Percentiles rank a stretch among this genome's conserved stretches.
Conservation (phyloP, 352 stramenopile species). For the Globisporangium solare region DNA sequence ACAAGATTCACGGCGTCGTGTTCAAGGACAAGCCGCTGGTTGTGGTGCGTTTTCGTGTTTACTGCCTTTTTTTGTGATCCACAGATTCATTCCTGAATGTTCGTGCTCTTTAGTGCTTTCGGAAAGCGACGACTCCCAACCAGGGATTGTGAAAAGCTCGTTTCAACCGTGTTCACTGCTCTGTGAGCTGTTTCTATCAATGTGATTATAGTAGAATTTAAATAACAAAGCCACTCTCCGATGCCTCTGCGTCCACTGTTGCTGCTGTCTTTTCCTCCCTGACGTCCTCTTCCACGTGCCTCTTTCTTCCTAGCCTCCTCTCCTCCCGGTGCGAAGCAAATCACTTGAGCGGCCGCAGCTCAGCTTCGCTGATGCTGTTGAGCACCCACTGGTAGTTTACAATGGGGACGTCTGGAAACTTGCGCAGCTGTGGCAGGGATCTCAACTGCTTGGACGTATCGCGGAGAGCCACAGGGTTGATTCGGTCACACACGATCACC, state of each 20-base stretch:
- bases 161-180: not conserved
- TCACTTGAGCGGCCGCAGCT: slow-evolving; percentile 36
- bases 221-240: slow-evolving; percentile 8
- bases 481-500: slow-evolving; percentile 73
- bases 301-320: too few relatives aligned
- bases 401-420: slow-evolving; percentile 34
- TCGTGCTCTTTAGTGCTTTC: slow-evolving; percentile 20
- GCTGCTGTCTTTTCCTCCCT: not conserved
- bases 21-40: slow-evolving; percentile 76
- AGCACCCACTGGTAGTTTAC: slow-evolving; percentile 87
- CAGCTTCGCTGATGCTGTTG: slow-evolving; percentile 82
- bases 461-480: slow-evolving; percentile 54
- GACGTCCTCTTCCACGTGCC: too few relatives aligned
- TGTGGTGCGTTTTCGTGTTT: slow-evolving; percentile 50
- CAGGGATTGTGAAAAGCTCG: too few relatives aligned
- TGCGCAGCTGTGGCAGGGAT: slow-evolving; percentile 34
- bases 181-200: slow-evolving; percentile 5
- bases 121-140: slow-evolving; percentile 4
- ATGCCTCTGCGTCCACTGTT: not conserved
- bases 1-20: slow-evolving; percentile 63
- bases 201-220: slow-evolving; percentile 10
- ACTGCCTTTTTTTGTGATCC: not conserved
- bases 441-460: slow-evolving; percentile 36
- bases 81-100: not conserved
- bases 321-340: not conserved